Conservation (phyloP, 2,329 filamentous ascomycete species). For the Xylaria sp. region DNA sequence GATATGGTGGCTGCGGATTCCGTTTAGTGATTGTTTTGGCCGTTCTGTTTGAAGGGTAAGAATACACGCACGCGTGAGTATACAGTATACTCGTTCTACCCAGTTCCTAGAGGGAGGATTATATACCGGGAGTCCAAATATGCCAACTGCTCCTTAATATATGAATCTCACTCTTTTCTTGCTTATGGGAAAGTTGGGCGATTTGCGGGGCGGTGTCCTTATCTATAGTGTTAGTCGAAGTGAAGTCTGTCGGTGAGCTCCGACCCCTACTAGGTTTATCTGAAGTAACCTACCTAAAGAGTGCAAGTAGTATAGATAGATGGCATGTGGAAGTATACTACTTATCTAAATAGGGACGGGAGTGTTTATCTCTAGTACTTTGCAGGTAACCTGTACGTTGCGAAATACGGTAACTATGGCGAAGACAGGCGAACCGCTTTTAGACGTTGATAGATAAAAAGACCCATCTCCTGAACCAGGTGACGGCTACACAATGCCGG, state of each 20-base stretch:
- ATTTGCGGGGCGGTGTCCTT: conserved; percentile 1
- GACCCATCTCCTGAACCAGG: too few relatives aligned
- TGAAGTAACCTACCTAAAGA: conserved; percentile 15
- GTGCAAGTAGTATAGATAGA: too few relatives aligned
- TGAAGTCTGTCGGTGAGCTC: conserved; percentile 28
- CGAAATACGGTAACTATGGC: not conserved
- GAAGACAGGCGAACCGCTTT: conserved; percentile 8
- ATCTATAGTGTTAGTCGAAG: not conserved
- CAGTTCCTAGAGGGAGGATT: not conserved
- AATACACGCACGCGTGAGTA: too few relatives aligned
- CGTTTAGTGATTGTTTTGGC: not conserved
- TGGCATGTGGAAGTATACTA: too few relatives aligned
- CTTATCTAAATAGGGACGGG: not conserved
- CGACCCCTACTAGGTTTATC: conserved; percentile 4
- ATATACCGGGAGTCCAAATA: not conserved
- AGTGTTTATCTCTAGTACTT: not conserved
- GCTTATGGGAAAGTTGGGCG: not conserved
- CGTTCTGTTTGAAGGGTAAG: not conserved
- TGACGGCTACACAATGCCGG: too few relatives aligned
- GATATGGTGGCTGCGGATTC: not conserved
- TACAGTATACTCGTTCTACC: not conserved
- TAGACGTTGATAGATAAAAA: conserved; percentile 5
- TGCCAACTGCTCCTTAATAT: not conserved
- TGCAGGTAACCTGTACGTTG: not conserved
- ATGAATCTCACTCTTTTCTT: not conserved